These are phyloP conservation scores for Keithomyces neogunnii DNA, from an alignment of 2,329 filamentous ascomycete genomes.

Conservation along the genomic window DNA sequence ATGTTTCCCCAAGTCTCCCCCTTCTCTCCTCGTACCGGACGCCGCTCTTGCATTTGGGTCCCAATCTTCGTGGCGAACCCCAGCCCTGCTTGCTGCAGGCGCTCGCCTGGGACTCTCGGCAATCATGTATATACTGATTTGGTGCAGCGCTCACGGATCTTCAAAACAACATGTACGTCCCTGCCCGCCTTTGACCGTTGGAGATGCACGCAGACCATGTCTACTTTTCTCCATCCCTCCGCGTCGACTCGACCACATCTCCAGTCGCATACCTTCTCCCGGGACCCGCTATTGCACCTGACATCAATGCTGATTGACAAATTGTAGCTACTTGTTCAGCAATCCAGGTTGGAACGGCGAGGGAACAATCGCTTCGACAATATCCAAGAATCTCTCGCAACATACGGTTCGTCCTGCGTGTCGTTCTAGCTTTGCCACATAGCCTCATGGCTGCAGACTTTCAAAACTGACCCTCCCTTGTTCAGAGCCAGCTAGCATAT, in stretches of 20 bases:
- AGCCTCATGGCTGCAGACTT: not conserved
- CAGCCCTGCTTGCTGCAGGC: too few species aligned
- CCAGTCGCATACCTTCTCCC: not conserved
- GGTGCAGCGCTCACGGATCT: conserved; percentile 38
- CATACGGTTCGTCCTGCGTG: conserved; percentile 37
- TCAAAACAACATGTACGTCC: conserved; percentile 41
- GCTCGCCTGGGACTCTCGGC: not conserved
- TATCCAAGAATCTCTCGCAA: conserved; percentile 49
- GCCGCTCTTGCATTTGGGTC: too few species aligned
- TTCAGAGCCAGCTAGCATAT: conserved; percentile 39
- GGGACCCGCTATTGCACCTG: conserved; percentile 2
- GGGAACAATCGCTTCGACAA: conserved; percentile 41
- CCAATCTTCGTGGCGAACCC: too few species aligned
- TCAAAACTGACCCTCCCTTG: not conserved
- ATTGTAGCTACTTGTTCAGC: conserved; percentile 47
- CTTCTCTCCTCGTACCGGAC: too few species aligned
- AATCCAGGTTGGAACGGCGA: conserved; percentile 47
- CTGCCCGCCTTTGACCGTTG: not conserved
- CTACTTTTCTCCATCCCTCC: not conserved
- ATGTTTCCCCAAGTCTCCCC: conserved; percentile 16
- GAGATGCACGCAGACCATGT: not conserved
- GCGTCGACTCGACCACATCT: not conserved
- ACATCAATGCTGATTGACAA: conserved; percentile 2
- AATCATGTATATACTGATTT: not conserved
- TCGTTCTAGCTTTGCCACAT: not conserved